Base-by-base conservation (phyloP, 2,329 filamentous ascomycete species). In the Claviceps humidiphila region DNA sequence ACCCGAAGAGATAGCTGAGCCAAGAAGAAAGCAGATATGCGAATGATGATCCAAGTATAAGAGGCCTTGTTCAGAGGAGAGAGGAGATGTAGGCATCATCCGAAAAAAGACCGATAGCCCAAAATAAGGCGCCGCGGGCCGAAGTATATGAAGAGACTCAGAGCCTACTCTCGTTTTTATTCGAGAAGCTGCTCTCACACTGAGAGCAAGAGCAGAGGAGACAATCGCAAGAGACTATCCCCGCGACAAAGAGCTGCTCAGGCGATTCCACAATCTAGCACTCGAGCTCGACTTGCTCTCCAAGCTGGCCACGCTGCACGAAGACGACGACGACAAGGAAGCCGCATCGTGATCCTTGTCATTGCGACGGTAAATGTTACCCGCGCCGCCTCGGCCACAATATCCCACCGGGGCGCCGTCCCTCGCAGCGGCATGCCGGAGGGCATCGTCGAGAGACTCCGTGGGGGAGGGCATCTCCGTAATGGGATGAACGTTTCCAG, bases 361-460 rank as follows among this genome's bases (percentile, higher is more conserved):
- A 61, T 64, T 64, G 59, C 65, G 65, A 64, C 84, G 81, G 67
- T 87, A 87, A 56, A 80, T 74, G 56, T 70, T 70, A 59, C 82
- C 83, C 2, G 81, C 81, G 55, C 83, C 82, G 58, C 83, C 83
- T 52, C 82, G 80, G 59, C 83, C 82, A 14, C 76, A 76, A 67
- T 82, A 76, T 68, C 83, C 85, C 63, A 75, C 72, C 53, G 70
- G 62, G 52, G 70, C 68, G 42, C 58, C 59, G 55, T 67, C 63
- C 61, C 64, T 60, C 63, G 69, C 58, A 59, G 73, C 57, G 56
- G 74, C 72, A 55, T 75, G 71, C 53, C 68, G 59, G 54, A 65
- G 60, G 50, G 70, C 68, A 53, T 80, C 65, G 52, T 77, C 74
- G 52, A 76, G 72, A 50, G 76, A 69, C 61, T 74, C 73, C 60